Conservation (phyloP, 208 protist species). For the Crithidia fasciculata region DNA sequence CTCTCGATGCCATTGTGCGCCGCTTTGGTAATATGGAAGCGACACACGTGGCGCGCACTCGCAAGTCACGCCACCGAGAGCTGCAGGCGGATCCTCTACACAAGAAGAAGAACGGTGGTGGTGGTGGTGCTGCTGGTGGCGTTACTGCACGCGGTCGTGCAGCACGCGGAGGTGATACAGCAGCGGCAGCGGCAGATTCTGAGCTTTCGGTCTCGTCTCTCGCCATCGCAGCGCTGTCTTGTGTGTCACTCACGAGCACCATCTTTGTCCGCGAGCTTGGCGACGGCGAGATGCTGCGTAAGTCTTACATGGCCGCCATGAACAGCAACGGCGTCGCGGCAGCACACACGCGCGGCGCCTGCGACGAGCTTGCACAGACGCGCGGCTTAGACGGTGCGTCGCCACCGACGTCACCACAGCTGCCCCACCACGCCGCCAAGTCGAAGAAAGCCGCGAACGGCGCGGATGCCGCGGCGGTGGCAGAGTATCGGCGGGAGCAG, state of each 20-base stretch:
- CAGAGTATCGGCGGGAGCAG: constrained; percentile 29
- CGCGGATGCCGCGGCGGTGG: background rate
- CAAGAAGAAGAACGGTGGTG: background rate
- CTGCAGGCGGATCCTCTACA: background rate
- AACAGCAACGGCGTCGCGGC: background rate
- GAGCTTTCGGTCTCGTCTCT: background rate
- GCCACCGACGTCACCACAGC: background rate
- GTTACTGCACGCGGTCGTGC: too few relatives aligned
- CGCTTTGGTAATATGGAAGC: constrained; percentile 23
- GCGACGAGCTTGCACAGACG: background rate
- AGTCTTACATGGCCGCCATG: constrained; percentile 1
- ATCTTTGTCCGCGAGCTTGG: constrained; percentile 32
- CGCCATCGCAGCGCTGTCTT: constrained; percentile 10
- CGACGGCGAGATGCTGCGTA: constrained; percentile 11
- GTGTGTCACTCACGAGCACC: constrained; percentile 27
- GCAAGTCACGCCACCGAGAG: background rate
- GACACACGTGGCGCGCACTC: background rate
- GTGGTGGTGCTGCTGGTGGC: background rate
- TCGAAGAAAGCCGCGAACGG: background rate
- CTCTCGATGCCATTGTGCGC: constrained; percentile 9
- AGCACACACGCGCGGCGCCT: background rate
- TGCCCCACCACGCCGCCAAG: background rate
- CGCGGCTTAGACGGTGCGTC: background rate
- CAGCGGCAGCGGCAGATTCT: background rate
- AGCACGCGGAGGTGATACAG: background rate